Conservation (phyloP, 176 grass and related monocot genomes). For the Musa schizocarpa region DNA sequence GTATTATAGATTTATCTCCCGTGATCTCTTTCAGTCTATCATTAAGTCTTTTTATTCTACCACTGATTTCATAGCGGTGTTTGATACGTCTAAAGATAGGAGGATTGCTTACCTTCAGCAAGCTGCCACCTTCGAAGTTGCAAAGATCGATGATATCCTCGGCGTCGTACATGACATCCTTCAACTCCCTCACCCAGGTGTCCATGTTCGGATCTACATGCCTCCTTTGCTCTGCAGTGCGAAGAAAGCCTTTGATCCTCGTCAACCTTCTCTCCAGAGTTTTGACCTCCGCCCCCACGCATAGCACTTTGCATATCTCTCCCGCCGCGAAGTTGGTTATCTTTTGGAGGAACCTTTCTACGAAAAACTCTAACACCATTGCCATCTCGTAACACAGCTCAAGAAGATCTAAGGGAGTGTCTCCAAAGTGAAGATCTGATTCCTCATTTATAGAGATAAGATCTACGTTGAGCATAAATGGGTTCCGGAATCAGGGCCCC, state of each 20-base stretch:
- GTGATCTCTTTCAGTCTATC: not conserved
- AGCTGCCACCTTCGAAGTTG: not conserved
- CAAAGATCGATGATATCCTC: constrained; percentile 30
- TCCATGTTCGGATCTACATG: not conserved
- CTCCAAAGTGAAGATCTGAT: no score
- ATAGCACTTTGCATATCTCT: constrained; percentile 15
- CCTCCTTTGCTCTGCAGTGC: constrained; percentile 22
- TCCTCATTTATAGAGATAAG: no score
- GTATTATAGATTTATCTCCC: not conserved
- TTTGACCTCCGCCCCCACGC: constrained; percentile 19
- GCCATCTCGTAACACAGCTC: no score
- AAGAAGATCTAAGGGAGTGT: no score
- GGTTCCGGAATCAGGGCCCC: no score
- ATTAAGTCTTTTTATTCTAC: not conserved
- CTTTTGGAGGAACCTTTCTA: no score
- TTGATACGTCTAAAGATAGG: not conserved
- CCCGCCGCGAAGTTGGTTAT: not conserved
- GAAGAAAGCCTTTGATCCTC: constrained; percentile 14
- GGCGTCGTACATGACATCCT: constrained; percentile 30
- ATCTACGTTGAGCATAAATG: no score
- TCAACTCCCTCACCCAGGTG: constrained; percentile 24
- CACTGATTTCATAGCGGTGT: not conserved
- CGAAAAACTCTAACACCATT: no score
- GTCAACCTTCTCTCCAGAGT: constrained; percentile 4
- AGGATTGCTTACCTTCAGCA: not conserved